phyloP scores from a whole-genome alignment of 2,329 filamentous ascomycete genomes.

The Orbilia quercus region DNA sequence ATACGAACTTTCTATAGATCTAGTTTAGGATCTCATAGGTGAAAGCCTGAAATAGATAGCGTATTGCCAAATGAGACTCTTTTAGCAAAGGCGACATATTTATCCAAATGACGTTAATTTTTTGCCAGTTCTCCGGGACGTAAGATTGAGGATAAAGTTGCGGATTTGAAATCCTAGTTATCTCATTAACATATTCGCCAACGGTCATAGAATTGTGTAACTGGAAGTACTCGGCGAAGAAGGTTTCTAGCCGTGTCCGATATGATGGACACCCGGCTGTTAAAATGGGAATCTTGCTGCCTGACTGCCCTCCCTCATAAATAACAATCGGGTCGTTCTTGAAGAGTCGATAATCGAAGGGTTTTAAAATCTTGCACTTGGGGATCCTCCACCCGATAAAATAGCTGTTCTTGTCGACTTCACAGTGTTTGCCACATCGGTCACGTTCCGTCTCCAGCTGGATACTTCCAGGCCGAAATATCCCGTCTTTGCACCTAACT shows the following conservation, averaged over 20 bases:
- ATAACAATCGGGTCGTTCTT: conserved; percentile 39
- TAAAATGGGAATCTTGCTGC: not conserved
- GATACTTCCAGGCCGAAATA: conserved; percentile 16
- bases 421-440: conserved; percentile 25
- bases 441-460: conserved; percentile 10
- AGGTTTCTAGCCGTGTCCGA: not conserved
- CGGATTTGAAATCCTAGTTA: too few species aligned
- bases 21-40: not conserved
- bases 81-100: conserved; percentile 4
- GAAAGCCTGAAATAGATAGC: too few species aligned
- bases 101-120: conserved; percentile 32
- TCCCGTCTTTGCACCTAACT: conserved; percentile 13
- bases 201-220: conserved; percentile 23
- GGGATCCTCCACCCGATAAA: conserved; percentile 9
- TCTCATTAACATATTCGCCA: conserved; percentile 24
- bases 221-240: not conserved
- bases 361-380: conserved; percentile 14
- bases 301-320: conserved; percentile 1
- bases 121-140: conserved; percentile 1
- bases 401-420: not conserved
- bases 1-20: too few species aligned
- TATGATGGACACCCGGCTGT: not conserved
- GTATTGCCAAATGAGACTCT: not conserved
- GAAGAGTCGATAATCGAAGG: conserved; percentile 32
- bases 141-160: too few species aligned